Evolutionary conservation across 768 basidiomycete genomes (phyloP).

Genomic region (Lepiota brunneoincarnata): DNA sequence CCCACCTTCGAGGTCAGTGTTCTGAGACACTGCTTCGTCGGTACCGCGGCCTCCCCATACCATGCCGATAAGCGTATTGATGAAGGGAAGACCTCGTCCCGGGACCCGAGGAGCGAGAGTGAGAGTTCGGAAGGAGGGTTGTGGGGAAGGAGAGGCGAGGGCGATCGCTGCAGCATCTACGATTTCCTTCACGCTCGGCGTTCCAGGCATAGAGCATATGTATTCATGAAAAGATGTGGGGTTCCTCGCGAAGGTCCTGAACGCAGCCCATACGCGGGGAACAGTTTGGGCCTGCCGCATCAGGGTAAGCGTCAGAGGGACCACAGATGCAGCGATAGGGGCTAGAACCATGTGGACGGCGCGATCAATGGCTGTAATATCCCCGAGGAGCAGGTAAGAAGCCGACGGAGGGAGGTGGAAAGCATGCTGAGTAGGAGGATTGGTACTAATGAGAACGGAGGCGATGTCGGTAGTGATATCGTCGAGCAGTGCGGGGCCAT

Average conservation of each 20-base stretch:
- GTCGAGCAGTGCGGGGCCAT: not conserved
- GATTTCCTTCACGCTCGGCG: not conserved
- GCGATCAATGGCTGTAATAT: not conserved
- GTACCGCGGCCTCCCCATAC: too few relatives aligned
- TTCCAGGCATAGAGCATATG: not conserved
- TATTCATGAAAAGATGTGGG: not conserved
- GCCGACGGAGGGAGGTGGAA: not conserved
- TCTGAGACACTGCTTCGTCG: too few relatives aligned
- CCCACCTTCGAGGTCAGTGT: too few relatives aligned
- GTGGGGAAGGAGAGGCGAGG: not conserved
- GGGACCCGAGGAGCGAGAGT: not conserved
- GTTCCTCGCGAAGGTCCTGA: not conserved
- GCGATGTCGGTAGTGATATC: not conserved
- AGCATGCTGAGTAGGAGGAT: not conserved
- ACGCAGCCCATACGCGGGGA: not conserved
- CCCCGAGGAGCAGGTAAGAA: not conserved
- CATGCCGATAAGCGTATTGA: too few relatives aligned
- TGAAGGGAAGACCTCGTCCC: not conserved
- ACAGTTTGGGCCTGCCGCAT: not conserved
- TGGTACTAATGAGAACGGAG: not conserved
- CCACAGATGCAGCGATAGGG: not conserved
- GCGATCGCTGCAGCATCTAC: not conserved
- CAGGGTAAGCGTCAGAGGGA: not conserved
- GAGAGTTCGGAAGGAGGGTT: not conserved
- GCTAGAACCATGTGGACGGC: not conserved